A percentile compares a stretch with the other conserved stretches of the same genome.
These are phyloP conservation scores for Amaranthus hypochondriacus DNA, from an alignment of 148 eudicot species.

Conservation along the genomic window DNA sequence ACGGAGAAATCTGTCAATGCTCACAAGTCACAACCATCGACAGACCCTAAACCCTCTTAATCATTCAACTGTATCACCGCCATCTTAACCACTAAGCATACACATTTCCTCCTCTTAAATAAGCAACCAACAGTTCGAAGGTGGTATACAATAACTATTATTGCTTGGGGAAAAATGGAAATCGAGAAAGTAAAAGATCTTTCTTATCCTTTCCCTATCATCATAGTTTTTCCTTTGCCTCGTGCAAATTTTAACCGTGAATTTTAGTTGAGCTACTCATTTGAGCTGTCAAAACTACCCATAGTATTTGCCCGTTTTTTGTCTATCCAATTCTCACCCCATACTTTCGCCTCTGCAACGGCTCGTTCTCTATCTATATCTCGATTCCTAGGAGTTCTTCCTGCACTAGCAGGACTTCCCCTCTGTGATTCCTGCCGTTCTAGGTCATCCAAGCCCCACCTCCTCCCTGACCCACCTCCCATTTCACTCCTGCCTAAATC, in stretches of 20 bases:
- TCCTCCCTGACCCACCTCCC: conserved; percentile 68
- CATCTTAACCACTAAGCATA: conserved; percentile 24
- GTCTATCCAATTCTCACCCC: conserved; percentile 97
- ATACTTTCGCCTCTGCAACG: conserved; percentile 91
- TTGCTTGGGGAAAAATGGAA: conserved; percentile 20
- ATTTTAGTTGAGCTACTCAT: conserved; percentile 30
- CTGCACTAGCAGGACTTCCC: conserved; percentile 67
- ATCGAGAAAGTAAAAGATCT: conserved; percentile 24
- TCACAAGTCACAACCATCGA: not conserved
- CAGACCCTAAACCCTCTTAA: conserved; percentile 9
- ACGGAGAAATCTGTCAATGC: conserved; percentile 9
- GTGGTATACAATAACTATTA: conserved; percentile 23
- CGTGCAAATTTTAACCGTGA: not conserved
- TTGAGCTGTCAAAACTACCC: conserved; percentile 69
- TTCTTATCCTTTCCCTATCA: conserved; percentile 4
- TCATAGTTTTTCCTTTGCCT: conserved; percentile 5
- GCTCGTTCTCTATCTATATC: conserved; percentile 84
- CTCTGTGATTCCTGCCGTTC: conserved; percentile 54
- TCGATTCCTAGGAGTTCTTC: conserved; percentile 68
- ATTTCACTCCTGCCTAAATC: conserved; percentile 59
- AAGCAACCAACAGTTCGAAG: conserved; percentile 4
- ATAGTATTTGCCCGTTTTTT: conserved; percentile 47
- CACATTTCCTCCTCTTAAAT: conserved; percentile 19
- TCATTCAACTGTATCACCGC: conserved; percentile 19
- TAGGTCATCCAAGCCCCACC: conserved; percentile 52